These are phyloP conservation scores for Aspergillus tanneri DNA, from an alignment of 2,329 filamentous ascomycete species.

Conservation along the genomic window DNA sequence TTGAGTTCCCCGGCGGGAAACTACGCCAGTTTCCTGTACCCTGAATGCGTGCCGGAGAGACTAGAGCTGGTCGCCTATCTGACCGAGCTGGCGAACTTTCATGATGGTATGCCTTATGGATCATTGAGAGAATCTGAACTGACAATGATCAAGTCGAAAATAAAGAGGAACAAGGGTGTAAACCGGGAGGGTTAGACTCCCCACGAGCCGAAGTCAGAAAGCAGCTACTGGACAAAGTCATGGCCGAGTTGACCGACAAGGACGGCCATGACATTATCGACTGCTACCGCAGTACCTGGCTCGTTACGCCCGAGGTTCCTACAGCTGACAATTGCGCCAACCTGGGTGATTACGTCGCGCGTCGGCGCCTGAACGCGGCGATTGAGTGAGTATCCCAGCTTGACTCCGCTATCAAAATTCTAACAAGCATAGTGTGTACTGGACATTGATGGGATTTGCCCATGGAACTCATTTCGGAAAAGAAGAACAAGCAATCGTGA, in stretches of 20 bases:
- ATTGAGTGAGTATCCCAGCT: conserved; percentile 9
- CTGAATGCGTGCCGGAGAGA: conserved; percentile 14
- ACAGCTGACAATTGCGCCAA: conserved; percentile 15
- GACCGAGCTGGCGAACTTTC: conserved; percentile 12
- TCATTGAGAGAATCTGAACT: background rate
- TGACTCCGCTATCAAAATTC: background rate
- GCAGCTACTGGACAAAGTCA: conserved; percentile 11
- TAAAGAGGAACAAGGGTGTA: conserved; percentile 1
- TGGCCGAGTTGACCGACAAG: conserved; percentile 12
- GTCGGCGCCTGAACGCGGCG: conserved; percentile 12
- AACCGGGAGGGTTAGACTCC: conserved; percentile 8
- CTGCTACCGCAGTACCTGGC: conserved; percentile 15
- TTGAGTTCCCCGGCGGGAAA: conserved; percentile 13
- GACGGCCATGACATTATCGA: conserved; percentile 16
- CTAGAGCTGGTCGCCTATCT: conserved; percentile 12
- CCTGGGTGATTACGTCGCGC: conserved; percentile 14
- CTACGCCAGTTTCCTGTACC: conserved; percentile 16
- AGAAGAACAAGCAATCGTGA: conserved; percentile 13
- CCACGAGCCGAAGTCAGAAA: conserved; percentile 9
- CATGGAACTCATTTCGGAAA: conserved; percentile 14
- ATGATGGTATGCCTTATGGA: conserved; percentile 9
- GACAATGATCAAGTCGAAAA: background rate
- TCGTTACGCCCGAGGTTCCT: conserved; percentile 11
- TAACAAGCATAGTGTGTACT: conserved; percentile 11
- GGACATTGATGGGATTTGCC: conserved; percentile 15